These are phyloP conservation scores for Arachis stenosperma DNA, from an alignment of 306 rosid genomes.

Conservation along the genomic window DNA sequence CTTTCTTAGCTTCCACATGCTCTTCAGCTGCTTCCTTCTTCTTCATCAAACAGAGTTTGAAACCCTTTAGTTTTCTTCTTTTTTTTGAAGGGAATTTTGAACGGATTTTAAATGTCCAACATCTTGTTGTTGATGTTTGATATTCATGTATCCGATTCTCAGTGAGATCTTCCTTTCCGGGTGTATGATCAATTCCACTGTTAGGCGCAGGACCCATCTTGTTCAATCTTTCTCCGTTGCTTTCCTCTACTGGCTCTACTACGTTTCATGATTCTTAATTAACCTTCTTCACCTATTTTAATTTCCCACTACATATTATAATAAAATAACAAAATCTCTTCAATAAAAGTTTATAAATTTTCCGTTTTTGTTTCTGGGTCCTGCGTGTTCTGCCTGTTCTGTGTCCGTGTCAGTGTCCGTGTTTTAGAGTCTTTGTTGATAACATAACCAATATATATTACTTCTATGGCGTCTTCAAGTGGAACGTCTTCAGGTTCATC, in stretches of 20 bases:
- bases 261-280: slow-evolving; percentile 75
- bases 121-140: slow-evolving; percentile 76
- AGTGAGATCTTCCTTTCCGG: slow-evolving; percentile 75
- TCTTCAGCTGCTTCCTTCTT: neutral
- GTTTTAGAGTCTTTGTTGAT: neutral
- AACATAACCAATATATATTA: neutral
- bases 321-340: too few species aligned
- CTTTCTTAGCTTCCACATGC: slow-evolving; percentile 30
- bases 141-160: slow-evolving; percentile 90
- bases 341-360: neutral
- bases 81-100: slow-evolving; percentile 20
- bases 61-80: neutral
- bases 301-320: too few species aligned
- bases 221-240: slow-evolving; percentile 99
- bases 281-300: neutral
- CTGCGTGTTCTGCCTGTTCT: neutral
- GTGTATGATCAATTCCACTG: slow-evolving; percentile 90
- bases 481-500: slow-evolving; percentile 79
- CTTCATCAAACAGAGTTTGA: neutral
- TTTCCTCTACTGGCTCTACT: slow-evolving; percentile 89
- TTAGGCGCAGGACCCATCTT: slow-evolving; percentile 88
- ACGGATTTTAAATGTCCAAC: slow-evolving; percentile 59
- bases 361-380: neutral
- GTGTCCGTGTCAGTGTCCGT: too few species aligned
- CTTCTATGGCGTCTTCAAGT: slow-evolving; percentile 77